Base-by-base conservation (phyloP, 1,284 basidiomycete genomes). In the Heterobasidion parviporum region DNA sequence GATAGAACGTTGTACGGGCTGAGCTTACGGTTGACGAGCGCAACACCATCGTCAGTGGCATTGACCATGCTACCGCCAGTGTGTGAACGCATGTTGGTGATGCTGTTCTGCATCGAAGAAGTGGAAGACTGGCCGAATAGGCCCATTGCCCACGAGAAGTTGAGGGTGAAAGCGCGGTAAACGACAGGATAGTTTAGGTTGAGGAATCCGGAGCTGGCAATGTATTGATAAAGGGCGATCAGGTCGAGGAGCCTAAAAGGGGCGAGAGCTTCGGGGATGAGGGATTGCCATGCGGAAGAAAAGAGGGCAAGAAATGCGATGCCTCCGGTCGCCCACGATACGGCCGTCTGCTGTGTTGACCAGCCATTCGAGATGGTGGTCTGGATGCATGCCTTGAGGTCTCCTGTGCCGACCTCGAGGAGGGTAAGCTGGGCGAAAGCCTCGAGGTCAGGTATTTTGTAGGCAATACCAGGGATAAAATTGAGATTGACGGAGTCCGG, bases 361-460 rank as follows among this genome's bases (percentile, higher is more conserved):
- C 87, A 87, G 9, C 95, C 94, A 67, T 98, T 99, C 18, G 90
- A 86, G 4, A 98, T 75, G 1, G 94, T 96, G 8, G 93, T 83
- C 69, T 96, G 93, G 3, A 98, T 78, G 64, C 95, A 99, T 0
- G 93, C 92, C 49, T 87, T 90, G 57, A 91, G 76, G 5, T 83
- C 70, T 49, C 83, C 82, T 1, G 87, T 88, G 50, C 75, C 72
- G 43, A 82, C 76, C 59, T 92, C 83, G 1, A 76, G 80, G 26
- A 98, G 78, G 8, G 85, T 81, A 53, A 99, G 74, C 60, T 92
- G 89, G 0, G 85, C 94, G 61, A 86, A 93, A 1, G 90, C 94
- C 68, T 98, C 94, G 14, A 98, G 78, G 68, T 98, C 89, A 8
- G 96, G 96, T 26, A 99, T 88, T 20, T 76, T 77, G 70, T 87